Base-by-base conservation (phyloP, 768 basidiomycete genomes). In the Mycena galopus region DNA sequence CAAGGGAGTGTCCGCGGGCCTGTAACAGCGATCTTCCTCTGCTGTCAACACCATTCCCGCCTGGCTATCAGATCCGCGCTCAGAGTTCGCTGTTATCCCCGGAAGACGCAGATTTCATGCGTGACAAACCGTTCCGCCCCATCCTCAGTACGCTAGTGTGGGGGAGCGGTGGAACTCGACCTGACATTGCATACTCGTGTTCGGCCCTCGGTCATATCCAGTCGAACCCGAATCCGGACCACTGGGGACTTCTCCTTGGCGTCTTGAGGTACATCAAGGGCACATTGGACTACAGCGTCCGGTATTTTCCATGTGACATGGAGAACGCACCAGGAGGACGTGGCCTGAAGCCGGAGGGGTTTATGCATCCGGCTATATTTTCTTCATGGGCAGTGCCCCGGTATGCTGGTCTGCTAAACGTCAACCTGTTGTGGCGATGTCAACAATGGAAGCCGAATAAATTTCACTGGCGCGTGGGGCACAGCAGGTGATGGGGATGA, bases 401-500 rank as follows among this genome's bases (percentile, higher is more conserved):
- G 75, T 85, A 6, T 68, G 65, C 29, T 85, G 84, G 84, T 74
- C 71, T 8, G 76, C 77, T 1, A 78, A 78, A 56, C 75, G 78
- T 23, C 85, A 85, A 74, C 59, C 61, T n/a, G 51, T 64, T 0
- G 75, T 77, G 0, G 75, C 75, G 9, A 21, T 74, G 0, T 77
- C 75, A 0, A 66, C 76, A 2, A 68, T 64, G 2, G 75, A 77
- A 19, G 42, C 42, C 17, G 42, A 44, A 16, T 44, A 44, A 7
- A 44, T 44, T 19, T 10, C 42, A 4, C 21, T 70, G 2, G 53
- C 69, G 0, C 63, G 71, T 2, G 76, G 66, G 0, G 51, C 76
- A 0, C 72, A 78, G 57, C 73, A 82, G 62, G 73, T 70, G 9
- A 66, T 77, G 30, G 82, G 79, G 79, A 64, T 76, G 58, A 76